Percentiles rank a stretch among this genome's conserved stretches.
Conservation (phyloP, 2,329 filamentous ascomycete species). For the Proliferodiscus dingleyae region DNA sequence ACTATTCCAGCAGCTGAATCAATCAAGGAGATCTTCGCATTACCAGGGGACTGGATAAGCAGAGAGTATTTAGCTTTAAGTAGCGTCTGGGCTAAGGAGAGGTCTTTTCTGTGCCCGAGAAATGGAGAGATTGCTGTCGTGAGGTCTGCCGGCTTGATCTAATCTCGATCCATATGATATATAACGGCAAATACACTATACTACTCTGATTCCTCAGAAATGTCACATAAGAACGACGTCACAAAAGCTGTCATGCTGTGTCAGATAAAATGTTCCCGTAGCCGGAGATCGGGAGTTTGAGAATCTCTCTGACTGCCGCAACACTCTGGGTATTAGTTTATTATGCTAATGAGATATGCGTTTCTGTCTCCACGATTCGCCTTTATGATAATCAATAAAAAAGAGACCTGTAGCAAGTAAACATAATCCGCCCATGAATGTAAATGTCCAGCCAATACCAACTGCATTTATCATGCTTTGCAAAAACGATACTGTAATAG, state of each 20-base stretch:
- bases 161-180: not conserved
- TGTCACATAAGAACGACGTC: too few relatives aligned
- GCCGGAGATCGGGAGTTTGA: too few relatives aligned
- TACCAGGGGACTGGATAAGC: not conserved
- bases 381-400: conserved; percentile 13
- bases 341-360: not conserved
- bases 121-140: not conserved
- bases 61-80: not conserved
- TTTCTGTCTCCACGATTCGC: conserved; percentile 15
- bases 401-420: conserved; percentile 12
- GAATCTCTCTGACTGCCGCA: conserved; percentile 4
- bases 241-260: too few relatives aligned
- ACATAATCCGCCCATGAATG: conserved; percentile 19
- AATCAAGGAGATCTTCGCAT: not conserved
- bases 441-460: conserved; percentile 25
- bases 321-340: not conserved
- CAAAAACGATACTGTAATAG: conserved; percentile 19
- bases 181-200: not conserved
- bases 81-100: not conserved
- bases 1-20: not conserved
- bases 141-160: not conserved
- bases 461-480: conserved; percentile 21
- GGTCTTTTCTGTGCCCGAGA: conserved; percentile 2
- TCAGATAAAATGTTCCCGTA: too few relatives aligned
- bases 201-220: too few relatives aligned